Conservation (phyloP, 108 stramenopile species). For the Skeletonema marinoi region DNA sequence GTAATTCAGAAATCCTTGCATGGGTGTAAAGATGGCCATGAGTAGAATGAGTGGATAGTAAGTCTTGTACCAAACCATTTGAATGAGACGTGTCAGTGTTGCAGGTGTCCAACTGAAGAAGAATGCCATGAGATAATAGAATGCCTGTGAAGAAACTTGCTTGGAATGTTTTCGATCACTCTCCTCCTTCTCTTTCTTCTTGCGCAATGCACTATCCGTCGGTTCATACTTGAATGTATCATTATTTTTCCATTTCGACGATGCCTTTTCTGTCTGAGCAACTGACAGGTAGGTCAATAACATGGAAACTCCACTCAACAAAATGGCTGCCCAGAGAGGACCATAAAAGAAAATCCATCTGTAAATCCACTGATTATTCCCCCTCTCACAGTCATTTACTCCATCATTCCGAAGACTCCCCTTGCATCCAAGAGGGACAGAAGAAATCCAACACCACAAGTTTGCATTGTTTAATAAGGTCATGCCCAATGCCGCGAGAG, state of each 20-base stretch:
- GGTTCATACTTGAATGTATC: background rate
- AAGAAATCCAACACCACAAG: conserved; percentile 65
- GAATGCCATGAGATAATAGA: conserved; percentile 37
- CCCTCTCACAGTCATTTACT: conserved; percentile 36
- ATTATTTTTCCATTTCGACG: conserved; percentile 12
- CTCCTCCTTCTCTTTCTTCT: background rate
- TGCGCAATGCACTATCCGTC: background rate
- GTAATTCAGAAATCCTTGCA: conserved; percentile 38
- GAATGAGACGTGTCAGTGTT: conserved; percentile 26
- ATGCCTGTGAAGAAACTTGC: conserved; percentile 24
- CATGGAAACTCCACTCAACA: background rate
- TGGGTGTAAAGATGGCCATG: conserved; percentile 17
- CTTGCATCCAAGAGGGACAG: conserved; percentile 40
- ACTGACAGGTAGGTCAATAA: background rate
- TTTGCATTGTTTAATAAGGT: conserved; percentile 50
- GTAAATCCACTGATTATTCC: conserved; percentile 46
- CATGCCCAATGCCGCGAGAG: conserved; percentile 31
- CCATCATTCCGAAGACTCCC: conserved; percentile 2
- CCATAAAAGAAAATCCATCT: conserved; percentile 39
- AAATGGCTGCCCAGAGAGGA: conserved; percentile 26
- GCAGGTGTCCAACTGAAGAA: conserved; percentile 26
- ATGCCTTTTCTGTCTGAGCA: conserved; percentile 10
- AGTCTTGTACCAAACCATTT: background rate
- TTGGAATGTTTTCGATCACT: background rate
- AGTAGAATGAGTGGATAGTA: conserved; percentile 9